A percentile compares a stretch with the other conserved stretches of the same genome.
These are phyloP conservation scores for Colletotrichum lindemuthianum DNA, from an alignment of 2,329 filamentous ascomycete genomes.

Conservation along the genomic window DNA sequence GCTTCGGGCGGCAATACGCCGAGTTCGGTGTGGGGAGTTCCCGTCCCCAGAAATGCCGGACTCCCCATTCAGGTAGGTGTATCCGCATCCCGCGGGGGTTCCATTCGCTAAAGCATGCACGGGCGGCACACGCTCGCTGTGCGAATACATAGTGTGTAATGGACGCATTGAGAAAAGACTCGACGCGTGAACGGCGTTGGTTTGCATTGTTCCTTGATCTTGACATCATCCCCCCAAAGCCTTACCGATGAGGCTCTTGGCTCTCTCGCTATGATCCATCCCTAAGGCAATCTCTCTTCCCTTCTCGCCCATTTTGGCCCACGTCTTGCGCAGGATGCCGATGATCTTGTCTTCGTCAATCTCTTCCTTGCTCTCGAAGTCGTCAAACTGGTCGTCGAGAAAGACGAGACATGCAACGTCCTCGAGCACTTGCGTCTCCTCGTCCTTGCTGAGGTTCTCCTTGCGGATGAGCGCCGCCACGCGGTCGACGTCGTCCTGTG, in stretches of 20 bases:
- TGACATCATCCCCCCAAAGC: conserved; percentile 56
- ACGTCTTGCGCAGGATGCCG: conserved; percentile 76
- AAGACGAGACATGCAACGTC: conserved; percentile 91
- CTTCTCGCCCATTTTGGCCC: conserved; percentile 76
- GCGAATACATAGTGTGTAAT: too few species aligned
- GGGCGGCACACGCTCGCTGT: neutral
- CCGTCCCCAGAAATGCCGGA: neutral
- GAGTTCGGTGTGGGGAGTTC: conserved; percentile 16
- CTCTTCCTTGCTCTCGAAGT: conserved; percentile 74
- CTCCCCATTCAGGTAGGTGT: neutral
- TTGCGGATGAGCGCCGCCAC: conserved; percentile 82
- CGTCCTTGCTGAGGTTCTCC: conserved; percentile 71
- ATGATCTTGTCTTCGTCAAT: conserved; percentile 82
- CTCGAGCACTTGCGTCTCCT: conserved; percentile 79
- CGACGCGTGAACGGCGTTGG: too few species aligned
- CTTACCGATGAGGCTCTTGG: conserved; percentile 69
- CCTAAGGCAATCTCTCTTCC: conserved; percentile 72
- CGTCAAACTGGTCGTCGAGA: conserved; percentile 85
- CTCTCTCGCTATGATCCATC: conserved; percentile 72
- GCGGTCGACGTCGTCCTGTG: conserved; percentile 63
- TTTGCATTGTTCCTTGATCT: neutral
- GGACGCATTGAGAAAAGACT: too few species aligned
- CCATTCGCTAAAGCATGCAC: conserved; percentile 28
- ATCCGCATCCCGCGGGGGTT: conserved; percentile 13
- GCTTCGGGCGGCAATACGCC: conserved; percentile 31